Evolutionary conservation across 495 filamentous ascomycete genomes (phyloP).

Genomic region (Penicillium malachiteum): DNA sequence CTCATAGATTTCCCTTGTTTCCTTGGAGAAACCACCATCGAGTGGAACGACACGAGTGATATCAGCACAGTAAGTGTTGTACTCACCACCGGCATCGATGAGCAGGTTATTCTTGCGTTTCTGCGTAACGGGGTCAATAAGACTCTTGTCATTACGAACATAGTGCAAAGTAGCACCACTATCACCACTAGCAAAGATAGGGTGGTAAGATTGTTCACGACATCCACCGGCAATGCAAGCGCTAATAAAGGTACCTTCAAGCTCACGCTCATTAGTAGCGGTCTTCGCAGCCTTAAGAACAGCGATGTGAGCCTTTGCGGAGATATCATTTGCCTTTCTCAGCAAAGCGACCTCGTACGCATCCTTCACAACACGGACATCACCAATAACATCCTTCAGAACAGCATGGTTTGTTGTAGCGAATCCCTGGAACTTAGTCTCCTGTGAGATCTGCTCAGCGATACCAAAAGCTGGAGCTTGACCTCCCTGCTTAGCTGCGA

Average conservation of each 20-base stretch:
- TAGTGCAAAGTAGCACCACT: conserved; percentile 88
- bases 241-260: conserved; percentile 75
- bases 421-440: conserved; percentile 64
- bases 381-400: conserved; percentile 76
- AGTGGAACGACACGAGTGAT: conserved; percentile 90
- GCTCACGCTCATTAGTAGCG: conserved; percentile 75
- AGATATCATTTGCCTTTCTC: conserved; percentile 78
- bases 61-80: conserved; percentile 77
- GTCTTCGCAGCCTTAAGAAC: conserved; percentile 64
- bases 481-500: conserved; percentile 41
- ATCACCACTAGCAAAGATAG: conserved; percentile 75
- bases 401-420: conserved; percentile 56
- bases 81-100: conserved; percentile 83
- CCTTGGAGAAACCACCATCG: conserved; percentile 67
- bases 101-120: conserved; percentile 70
- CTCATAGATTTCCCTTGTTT: conserved; percentile 78
- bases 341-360: conserved; percentile 82
- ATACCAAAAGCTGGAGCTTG: conserved; percentile 67
- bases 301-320: conserved; percentile 69
- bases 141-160: conserved; percentile 67
- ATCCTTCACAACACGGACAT: conserved; percentile 76
- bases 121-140: conserved; percentile 41
- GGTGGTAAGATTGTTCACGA: conserved; percentile 78
- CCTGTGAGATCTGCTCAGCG: conserved; percentile 63
- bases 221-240: conserved; percentile 73